phyloP scores from a whole-genome alignment of 164 flowering plant species.

The Cinnamomum micranthum region DNA sequence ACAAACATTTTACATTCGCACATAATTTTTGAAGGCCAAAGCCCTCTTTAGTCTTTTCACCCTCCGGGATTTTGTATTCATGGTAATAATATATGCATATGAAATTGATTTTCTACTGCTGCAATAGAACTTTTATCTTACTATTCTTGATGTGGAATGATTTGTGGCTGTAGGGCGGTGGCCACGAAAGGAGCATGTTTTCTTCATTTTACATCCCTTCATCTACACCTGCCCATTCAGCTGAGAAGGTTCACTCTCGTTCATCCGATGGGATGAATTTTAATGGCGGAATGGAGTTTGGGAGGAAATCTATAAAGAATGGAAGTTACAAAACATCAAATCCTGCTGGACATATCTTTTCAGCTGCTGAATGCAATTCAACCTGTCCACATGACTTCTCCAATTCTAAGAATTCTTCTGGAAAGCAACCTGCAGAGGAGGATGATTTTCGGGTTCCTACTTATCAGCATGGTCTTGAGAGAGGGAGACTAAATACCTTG shows the following conservation, averaged over 20 bases:
- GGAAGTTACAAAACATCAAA: conserved; percentile 13
- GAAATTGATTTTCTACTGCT: neutral
- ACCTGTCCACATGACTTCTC: conserved; percentile 10
- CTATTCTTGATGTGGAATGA: neutral
- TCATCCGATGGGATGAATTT: conserved; percentile 23
- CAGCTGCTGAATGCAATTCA: conserved; percentile 13
- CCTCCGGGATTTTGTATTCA: neutral
- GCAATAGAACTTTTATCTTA: neutral
- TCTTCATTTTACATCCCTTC: conserved; percentile 25
- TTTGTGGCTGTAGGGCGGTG: conserved; percentile 40
- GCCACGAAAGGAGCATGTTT: conserved; percentile 27
- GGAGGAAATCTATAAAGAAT: conserved; percentile 18
- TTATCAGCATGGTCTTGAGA: conserved; percentile 21
- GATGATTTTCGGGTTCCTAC: conserved; percentile 73
- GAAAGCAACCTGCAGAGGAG: conserved; percentile 39
- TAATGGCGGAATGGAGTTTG: conserved; percentile 20
- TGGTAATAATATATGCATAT: neutral
- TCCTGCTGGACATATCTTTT: conserved; percentile 6
- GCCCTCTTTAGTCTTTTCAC: neutral
- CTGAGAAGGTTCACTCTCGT: conserved; percentile 27
- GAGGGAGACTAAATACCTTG: conserved; percentile 22
- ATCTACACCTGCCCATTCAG: conserved; percentile 22
- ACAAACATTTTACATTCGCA: neutral
- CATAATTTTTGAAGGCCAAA: neutral
- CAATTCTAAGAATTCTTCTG: conserved; percentile 13